Percentiles rank a stretch among this genome's conserved stretches.
phyloP scores from a whole-genome alignment of 768 basidiomycete species.

The Termitomyces sp. region DNA sequence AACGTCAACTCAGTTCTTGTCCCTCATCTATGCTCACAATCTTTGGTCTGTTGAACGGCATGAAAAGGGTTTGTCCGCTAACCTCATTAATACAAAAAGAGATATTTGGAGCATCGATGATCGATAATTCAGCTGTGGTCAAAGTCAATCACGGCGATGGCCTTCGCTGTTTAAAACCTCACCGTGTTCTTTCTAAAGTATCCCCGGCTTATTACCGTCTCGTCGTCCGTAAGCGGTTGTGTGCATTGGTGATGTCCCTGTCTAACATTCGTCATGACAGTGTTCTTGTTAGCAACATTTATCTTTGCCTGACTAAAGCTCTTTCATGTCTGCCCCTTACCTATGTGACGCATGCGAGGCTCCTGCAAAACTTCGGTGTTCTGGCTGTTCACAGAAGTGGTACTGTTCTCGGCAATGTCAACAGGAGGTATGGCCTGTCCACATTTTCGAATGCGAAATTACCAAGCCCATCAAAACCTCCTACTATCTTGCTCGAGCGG shows the following conservation, averaged over 20 bases:
- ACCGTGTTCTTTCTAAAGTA: not conserved
- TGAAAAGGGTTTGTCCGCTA: not conserved
- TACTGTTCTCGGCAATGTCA: conserved; percentile 29
- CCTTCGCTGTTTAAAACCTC: not conserved
- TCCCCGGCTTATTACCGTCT: not conserved
- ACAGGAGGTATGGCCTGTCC: conserved; percentile 20
- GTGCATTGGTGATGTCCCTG: not conserved
- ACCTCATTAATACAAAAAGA: too few relatives aligned
- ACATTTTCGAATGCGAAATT: conserved; percentile 27
- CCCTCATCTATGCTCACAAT: too few relatives aligned
- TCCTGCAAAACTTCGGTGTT: conserved; percentile 11
- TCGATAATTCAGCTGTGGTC: not conserved
- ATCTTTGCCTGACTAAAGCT: not conserved
- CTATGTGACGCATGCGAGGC: conserved; percentile 1
- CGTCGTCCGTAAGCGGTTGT: not conserved
- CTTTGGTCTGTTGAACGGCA: not conserved
- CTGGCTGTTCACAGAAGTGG: conserved; percentile 21
- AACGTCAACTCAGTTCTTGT: too few relatives aligned
- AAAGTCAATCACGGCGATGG: not conserved
- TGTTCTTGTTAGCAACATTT: not conserved
- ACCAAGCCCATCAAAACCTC: conserved; percentile 21
- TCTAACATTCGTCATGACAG: not conserved
- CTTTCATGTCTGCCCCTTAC: not conserved
- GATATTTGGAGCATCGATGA: not conserved
- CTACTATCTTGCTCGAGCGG: conserved; percentile 25